These are phyloP conservation scores for Cystobasidiopsis lactophilus DNA, from an alignment of 768 basidiomycete species.

Conservation along the genomic window DNA sequence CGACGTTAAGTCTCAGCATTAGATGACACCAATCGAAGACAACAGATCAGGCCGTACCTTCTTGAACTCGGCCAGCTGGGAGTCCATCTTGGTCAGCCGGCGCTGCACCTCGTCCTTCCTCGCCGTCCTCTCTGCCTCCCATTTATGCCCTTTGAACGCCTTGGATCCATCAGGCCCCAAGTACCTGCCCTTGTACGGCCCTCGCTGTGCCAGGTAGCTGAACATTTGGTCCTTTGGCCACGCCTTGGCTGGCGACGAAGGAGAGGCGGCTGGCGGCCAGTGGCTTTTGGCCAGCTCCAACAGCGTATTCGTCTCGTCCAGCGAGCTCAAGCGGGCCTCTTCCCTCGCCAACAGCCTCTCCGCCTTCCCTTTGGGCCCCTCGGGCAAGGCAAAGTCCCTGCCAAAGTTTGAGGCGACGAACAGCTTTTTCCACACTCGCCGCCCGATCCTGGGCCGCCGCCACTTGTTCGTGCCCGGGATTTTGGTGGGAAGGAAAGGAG, in stretches of 20 bases:
- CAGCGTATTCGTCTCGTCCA: background rate
- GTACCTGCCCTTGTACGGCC: background rate
- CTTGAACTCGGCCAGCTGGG: constrained; percentile 1
- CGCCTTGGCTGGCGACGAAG: background rate
- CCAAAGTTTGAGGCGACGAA: background rate
- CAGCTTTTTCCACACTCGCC: background rate
- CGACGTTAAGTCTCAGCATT: too few species aligned
- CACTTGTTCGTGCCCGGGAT: background rate
- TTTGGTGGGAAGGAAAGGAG: background rate
- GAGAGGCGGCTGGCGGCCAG: background rate
- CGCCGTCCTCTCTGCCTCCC: constrained; percentile 30
- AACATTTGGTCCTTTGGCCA: background rate
- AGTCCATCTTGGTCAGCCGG: constrained; percentile 1
- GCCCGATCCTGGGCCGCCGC: background rate
- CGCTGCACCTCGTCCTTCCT: constrained; percentile 5
- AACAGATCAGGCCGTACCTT: too few species aligned
- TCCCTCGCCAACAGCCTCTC: background rate
- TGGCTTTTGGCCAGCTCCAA: background rate
- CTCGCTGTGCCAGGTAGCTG: background rate
- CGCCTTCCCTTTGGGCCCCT: background rate
- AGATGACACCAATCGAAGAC: too few species aligned
- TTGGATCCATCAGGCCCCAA: constrained; percentile 16
- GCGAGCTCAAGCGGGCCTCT: background rate
- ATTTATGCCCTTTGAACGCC: constrained; percentile 88
- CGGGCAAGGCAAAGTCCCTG: background rate